A percentile compares a stretch with the other conserved stretches of the same genome.
Conservation (phyloP, 2,329 filamentous ascomycete genomes). For the Xylariaceae sp. region DNA sequence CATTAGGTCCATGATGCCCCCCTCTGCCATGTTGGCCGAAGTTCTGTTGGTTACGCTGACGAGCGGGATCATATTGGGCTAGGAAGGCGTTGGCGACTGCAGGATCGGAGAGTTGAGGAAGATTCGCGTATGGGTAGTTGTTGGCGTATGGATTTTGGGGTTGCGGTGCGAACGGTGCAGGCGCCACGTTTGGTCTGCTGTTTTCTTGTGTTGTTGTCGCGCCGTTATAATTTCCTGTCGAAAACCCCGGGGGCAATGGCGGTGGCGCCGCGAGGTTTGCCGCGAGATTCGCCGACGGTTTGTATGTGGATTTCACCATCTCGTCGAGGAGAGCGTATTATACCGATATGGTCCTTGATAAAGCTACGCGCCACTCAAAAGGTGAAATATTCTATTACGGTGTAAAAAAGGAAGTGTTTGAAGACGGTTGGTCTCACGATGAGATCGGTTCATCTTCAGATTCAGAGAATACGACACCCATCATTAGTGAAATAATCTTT, state of each 20-base stretch:
- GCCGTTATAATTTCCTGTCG: constrained; percentile 61
- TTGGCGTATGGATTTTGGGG: constrained; percentile 33
- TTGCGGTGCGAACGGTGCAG: constrained; percentile 13
- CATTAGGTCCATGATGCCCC: constrained; percentile 44
- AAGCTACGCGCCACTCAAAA: not conserved
- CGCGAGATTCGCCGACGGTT: constrained; percentile 43
- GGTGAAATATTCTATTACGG: not conserved
- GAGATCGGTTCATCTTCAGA: too few relatives aligned
- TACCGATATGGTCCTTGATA: not conserved
- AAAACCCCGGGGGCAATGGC: constrained; percentile 65
- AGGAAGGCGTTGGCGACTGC: constrained; percentile 57
- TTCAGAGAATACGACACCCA: too few relatives aligned
- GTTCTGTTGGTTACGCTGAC: constrained; percentile 35
- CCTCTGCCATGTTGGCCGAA: constrained; percentile 37
- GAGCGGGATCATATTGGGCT: constrained; percentile 44
- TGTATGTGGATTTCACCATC: constrained; percentile 78
- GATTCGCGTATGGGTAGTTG: constrained; percentile 39
- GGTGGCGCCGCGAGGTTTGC: constrained; percentile 40
- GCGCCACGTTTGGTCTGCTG: constrained; percentile 42
- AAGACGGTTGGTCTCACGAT: not conserved
- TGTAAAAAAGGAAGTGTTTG: not conserved
- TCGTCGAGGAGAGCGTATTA: not conserved
- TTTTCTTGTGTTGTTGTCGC: constrained; percentile 79
- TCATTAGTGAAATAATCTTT: too few relatives aligned
- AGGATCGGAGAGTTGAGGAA: constrained; percentile 48